Evolutionary conservation across 2,329 filamentous ascomycete species (phyloP).

Genomic region (Cladosporium sp.): DNA sequence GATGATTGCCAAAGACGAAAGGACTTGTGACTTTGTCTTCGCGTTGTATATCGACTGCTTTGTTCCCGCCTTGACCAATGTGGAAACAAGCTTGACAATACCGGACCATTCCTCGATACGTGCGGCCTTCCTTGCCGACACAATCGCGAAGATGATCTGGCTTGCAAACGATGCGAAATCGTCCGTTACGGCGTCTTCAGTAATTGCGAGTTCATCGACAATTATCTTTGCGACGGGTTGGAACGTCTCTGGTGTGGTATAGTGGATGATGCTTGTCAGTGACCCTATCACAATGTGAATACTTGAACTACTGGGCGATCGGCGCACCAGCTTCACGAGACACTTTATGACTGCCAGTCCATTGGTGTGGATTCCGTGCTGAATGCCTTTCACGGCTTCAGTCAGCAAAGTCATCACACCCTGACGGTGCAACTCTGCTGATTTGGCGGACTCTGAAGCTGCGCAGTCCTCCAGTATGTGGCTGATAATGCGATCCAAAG

Average conservation of each 20-base stretch:
- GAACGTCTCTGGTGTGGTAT: slow-evolving; percentile 74
- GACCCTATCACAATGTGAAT: slow-evolving; percentile 71
- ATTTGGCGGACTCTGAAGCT: slow-evolving; percentile 56
- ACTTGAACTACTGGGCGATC: slow-evolving; percentile 32
- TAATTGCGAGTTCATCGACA: slow-evolving; percentile 48
- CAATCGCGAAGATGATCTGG: slow-evolving; percentile 64
- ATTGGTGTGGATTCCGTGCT: slow-evolving; percentile 59
- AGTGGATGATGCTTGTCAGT: slow-evolving; percentile 78
- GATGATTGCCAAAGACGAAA: slow-evolving; percentile 59
- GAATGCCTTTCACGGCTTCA: slow-evolving; percentile 70
- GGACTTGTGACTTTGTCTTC: slow-evolving; percentile 41
- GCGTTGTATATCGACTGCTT: slow-evolving; percentile 30
- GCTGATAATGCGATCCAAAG: slow-evolving; percentile 69
- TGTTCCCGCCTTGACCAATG: slow-evolving; percentile 33
- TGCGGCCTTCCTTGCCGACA: slow-evolving; percentile 78
- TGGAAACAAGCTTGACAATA: slow-evolving; percentile 52
- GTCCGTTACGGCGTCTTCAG: slow-evolving; percentile 39
- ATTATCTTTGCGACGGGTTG: slow-evolving; percentile 65
- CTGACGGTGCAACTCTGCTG: slow-evolving; percentile 66
- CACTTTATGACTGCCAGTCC: slow-evolving; percentile 55
- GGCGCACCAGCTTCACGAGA: slow-evolving; percentile 40
- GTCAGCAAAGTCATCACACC: slow-evolving; percentile 91
- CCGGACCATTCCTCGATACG: slow-evolving; percentile 71
- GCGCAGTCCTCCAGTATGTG: slow-evolving; percentile 71
- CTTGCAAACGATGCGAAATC: slow-evolving; percentile 43